Conservation (phyloP, 2,329 filamentous ascomycete species). For the Calonectria multiphialidica region DNA sequence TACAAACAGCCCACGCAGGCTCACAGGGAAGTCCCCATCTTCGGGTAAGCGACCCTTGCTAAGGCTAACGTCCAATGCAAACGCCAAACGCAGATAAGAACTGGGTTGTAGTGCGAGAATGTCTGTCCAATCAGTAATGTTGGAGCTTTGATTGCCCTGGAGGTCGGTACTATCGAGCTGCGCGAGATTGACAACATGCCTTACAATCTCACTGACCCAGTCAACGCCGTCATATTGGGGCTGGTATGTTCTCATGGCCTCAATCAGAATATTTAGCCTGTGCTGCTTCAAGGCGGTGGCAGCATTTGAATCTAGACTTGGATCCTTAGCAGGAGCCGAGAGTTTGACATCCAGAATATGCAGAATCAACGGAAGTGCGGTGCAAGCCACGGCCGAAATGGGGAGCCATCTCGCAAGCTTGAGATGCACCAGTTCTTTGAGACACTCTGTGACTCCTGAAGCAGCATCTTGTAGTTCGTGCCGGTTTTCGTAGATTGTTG, state of each 20-base stretch:
- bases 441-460: slow-evolving; percentile 56
- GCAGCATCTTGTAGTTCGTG: slow-evolving; percentile 59
- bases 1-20: slow-evolving; percentile 52
- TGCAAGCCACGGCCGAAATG: slow-evolving; percentile 56
- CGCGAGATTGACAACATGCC: slow-evolving; percentile 56
- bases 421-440: slow-evolving; percentile 61
- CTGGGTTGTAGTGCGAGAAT: slow-evolving; percentile 55
- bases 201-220: slow-evolving; percentile 57
- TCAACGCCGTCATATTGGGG: slow-evolving; percentile 60
- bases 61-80: slow-evolving; percentile 58
- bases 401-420: slow-evolving; percentile 59
- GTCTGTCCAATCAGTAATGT: slow-evolving; percentile 56
- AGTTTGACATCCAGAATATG: slow-evolving; percentile 52
- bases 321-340: slow-evolving; percentile 34
- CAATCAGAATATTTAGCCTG: slow-evolving; percentile 57
- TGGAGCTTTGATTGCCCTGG: slow-evolving; percentile 27
- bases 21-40: slow-evolving; percentile 56
- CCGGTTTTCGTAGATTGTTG: slow-evolving; percentile 54
- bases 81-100: slow-evolving; percentile 56
- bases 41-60: slow-evolving; percentile 55
- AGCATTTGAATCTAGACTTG: slow-evolving; percentile 32
- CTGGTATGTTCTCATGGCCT: slow-evolving; percentile 60
- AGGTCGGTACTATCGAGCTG: slow-evolving; percentile 50
- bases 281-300: slow-evolving; percentile 56
- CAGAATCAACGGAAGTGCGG: slow-evolving; percentile 48